Evolutionary conservation across 1,284 basidiomycete genomes (phyloP), one percentile per base, ranked within the genome.

Genomic region (Trichosporon coremiiforme): DNA sequence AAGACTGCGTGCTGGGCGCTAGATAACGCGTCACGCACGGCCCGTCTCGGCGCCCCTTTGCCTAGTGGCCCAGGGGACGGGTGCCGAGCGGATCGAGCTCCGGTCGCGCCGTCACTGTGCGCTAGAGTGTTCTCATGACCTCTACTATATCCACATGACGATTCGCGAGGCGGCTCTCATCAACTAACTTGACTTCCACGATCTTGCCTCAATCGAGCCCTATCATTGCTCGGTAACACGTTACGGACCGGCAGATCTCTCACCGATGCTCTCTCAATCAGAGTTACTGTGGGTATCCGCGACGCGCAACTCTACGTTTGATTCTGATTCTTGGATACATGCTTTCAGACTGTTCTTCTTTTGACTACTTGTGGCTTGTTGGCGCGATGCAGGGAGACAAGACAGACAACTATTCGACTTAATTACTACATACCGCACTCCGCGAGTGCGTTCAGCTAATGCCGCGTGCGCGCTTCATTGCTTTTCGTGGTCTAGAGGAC

Each of bases 361-460:
- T 25, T 29, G 29, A 10, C 64, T 65, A 10, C 64, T 65, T 65
- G 64, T 65, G 36, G 29, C 41, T 29, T 38, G 36, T 38, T 38
- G 36, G 36, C 36, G 9, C 17, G 64, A 53, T 53, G 50, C 50
- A 53, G 50, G 50, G 50, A 12, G 38, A 41, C 64, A 50, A 41
- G 64, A 31, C 45, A n/a, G 22, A 29, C 64, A 53, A 53, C 50
- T 53, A 53, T 53, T 53, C 50, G 50, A 53, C 50, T 53, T 53
- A 53, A 53, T 53, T 53, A 53, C 50, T 53, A 53, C 50, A 53
- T 53, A 53, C 50, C 50, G 9, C 50, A 25, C 45, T 35, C 45
- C 12, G 9, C 20, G 20, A 4, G 50, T 53, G 50, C 20, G 50
- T 53, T 53, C 50, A 53, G 50, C 50, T 53, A 25, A 53, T 53